Evolutionary conservation across 108 stramenopile genomes (phyloP).

Genomic region (Asterionellopsis glacialis): DNA sequence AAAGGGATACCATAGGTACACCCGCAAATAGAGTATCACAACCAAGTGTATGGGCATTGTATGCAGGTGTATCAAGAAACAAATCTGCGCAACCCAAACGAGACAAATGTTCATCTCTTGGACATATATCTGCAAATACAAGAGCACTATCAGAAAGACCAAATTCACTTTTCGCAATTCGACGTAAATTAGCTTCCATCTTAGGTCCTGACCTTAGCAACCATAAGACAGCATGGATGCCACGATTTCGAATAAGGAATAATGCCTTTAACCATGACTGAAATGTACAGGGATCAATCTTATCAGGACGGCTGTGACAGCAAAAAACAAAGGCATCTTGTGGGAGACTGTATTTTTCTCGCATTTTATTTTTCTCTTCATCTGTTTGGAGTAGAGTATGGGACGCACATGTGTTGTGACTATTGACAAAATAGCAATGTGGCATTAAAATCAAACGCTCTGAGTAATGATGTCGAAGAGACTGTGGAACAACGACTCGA

Average conservation of each 20-base stretch:
- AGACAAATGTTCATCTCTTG: conserved; percentile 70
- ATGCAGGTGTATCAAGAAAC: conserved; percentile 83
- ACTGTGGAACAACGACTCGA: conserved; percentile 42
- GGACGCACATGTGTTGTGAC: conserved; percentile 58
- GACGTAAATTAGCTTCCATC: conserved; percentile 65
- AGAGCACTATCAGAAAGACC: conserved; percentile 43
- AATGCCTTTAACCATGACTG: conserved; percentile 65
- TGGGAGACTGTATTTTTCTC: conserved; percentile 59
- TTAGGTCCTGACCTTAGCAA: conserved; percentile 68
- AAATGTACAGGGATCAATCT: conserved; percentile 83
- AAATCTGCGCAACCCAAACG: conserved; percentile 74
- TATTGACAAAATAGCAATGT: conserved; percentile 85
- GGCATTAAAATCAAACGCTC: conserved; percentile 76
- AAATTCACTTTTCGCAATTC: conserved; percentile 38
- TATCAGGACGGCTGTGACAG: conserved; percentile 82
- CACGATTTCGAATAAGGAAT: conserved; percentile 29
- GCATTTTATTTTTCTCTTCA: conserved; percentile 31
- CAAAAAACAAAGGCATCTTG: conserved; percentile 73
- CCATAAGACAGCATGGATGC: conserved; percentile 59
- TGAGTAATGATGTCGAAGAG: conserved; percentile 51
- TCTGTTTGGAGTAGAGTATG: conserved; percentile 32
- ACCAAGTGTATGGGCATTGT: conserved; percentile 85
- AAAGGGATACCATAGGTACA: conserved; percentile 73
- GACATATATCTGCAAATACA: conserved; percentile 63
- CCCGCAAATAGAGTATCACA: conserved; percentile 72